Base-by-base conservation (phyloP, 2,329 filamentous ascomycete genomes). In the Cylindrodendrum hubeiense region DNA sequence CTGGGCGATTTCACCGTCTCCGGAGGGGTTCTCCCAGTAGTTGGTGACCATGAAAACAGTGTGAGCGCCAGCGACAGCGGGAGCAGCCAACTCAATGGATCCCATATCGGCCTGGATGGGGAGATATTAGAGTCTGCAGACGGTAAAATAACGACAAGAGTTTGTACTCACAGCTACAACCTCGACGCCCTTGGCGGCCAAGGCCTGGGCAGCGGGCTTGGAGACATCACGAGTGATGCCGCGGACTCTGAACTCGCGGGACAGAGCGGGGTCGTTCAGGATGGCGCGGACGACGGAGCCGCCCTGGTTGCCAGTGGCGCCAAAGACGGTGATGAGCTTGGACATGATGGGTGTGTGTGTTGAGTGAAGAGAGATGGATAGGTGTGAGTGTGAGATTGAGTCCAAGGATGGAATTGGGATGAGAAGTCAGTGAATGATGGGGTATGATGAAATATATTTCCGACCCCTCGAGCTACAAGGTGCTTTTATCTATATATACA, bases 251-350 rank as follows among this genome's bases (percentile, higher is more conserved):
- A 81, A 86, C 49, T 81, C 75, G 30, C 80, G 76, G 39, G 79
- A 81, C 17, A 85, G 79, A n/a, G 70, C 74, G 3, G 84, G 71
- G 76, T 87, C 82, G 57, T 77, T 78, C 65, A 87, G 82, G 66
- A 86, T 78, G 55, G 78, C 75, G 3, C 74, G 66, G 60, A 85
- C 77, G 30, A 86, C 82, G 30, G 83, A 84, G 37, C 81, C 81
- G 44, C 84, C 85, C 72, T 87, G 84, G 65, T 80, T 79, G 60
- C 84, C 84, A 3, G 84, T 85, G 56, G 82, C 82, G 26, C 84
- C 84, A 53, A 85, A 85, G n/a, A 84, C 81, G 13, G 79, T 78
- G 22, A 82, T 67, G 50, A 81, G 74, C 64, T 80, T 80, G 68
- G 82, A 81, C 77, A 79, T 77, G 52, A 17, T 43, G 17, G 46